Evolutionary conservation across 371 early-diverging fungal species (phyloP), one percentile per base, ranked within the genome.

Genomic region (Syncephalastrum sp.): DNA sequence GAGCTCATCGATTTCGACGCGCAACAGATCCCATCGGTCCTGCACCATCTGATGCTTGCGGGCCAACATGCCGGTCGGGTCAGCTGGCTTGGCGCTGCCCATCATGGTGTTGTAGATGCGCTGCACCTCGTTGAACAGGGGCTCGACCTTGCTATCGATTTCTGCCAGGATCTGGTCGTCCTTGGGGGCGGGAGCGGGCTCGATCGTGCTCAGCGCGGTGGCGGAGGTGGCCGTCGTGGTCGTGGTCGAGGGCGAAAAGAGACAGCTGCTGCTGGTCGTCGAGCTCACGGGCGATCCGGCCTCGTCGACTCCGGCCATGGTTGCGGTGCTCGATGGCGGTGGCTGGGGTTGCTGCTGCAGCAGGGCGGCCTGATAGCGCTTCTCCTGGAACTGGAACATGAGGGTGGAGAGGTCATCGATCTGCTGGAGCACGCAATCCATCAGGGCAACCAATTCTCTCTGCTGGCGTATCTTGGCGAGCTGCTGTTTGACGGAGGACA

Each of bases 91-190:
- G 23, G 55, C 44, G 1, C 73, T 72, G 1, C 70, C 75, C 62
- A 82, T 74, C 12, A 77, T 72, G n/a, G 69, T 72, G 53, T 64
- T 69, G 62, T 73, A 80, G 17, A 85, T 69, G 54, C 71, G 68
- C 53, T 82, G 82, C n/a, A 85, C 75, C 15, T 76, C 56, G 19
- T 69, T 60, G 42, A 80, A 79, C 42, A 83, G 60, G 14, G 82
- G 82, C 24, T 77, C 82, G 17, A 83, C 78, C 43, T 68, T 57
- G 17, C 76, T 72, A 47, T 85, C 85, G 49, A 83, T 79, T 21
- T 80, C 77, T 15, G 74, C 62, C 12, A 85, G 44, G 3, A 77
- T 72, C 33, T 64, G 69, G 29, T 83, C 80, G 42, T 70, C 65
- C 14, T 71, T 68, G 29, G 29, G 25, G 48, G 17, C 33, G 38